These are phyloP conservation scores for Puccinia novopanici DNA, from an alignment of 1,284 basidiomycete genomes.

Conservation along the genomic window DNA sequence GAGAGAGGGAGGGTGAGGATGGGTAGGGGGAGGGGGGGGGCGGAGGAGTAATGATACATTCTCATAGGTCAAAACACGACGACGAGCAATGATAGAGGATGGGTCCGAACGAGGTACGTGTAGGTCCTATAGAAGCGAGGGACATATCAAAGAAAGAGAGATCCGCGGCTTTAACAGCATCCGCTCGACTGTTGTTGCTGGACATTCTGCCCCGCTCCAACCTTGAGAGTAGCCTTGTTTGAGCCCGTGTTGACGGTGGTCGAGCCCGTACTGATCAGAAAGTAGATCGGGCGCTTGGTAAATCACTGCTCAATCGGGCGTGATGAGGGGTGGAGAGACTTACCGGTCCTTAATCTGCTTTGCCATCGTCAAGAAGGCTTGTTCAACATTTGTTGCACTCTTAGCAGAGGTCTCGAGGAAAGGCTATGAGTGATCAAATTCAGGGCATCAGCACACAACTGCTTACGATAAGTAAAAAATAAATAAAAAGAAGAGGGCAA, in stretches of 20 bases:
- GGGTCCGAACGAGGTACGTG: neutral
- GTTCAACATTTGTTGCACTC: conserved; percentile 31
- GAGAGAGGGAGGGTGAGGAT: neutral
- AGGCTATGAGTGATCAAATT: conserved; percentile 20
- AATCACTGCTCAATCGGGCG: neutral
- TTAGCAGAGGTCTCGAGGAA: conserved; percentile 46
- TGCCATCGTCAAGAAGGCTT: conserved; percentile 46
- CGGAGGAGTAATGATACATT: conserved; percentile 25
- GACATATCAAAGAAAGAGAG: neutral
- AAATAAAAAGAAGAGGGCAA: neutral
- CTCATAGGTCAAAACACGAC: conserved; percentile 12
- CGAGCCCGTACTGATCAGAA: conserved; percentile 62
- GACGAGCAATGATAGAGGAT: neutral
- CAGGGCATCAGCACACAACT: neutral
- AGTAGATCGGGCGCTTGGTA: neutral
- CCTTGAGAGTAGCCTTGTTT: conserved; percentile 63
- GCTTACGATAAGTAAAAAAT: conserved; percentile 9
- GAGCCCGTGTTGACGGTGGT: conserved; percentile 61
- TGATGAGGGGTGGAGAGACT: conserved; percentile 51
- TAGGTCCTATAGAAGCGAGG: neutral
- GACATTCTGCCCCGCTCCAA: conserved; percentile 69
- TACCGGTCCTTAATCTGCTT: conserved; percentile 93
- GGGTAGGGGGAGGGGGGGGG: neutral
- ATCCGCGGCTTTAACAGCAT: conserved; percentile 67
- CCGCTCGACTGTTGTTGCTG: conserved; percentile 71